Evolutionary conservation across 306 rosid species (phyloP), one percentile per base, ranked within the genome.

Genomic region (Neltuma alba): DNA sequence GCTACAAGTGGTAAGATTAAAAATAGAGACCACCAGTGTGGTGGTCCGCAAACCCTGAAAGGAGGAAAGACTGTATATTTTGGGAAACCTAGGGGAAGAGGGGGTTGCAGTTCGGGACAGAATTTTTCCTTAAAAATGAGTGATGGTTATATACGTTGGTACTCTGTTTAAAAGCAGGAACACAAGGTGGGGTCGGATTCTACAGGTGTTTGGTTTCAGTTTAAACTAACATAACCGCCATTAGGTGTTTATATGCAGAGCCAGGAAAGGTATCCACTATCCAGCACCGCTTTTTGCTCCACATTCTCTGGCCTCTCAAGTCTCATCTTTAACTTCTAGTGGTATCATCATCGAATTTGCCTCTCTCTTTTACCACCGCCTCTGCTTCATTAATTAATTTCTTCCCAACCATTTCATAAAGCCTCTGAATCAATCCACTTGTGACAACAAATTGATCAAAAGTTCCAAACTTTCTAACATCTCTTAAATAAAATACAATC

Each of bases 151-250:
- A n/a, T 66, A 63, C 5, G 48, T 23, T 31, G 33, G 28, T 58
- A 5, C 38, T 38, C 44, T 40, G 41, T 70, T 38, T 16, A 50
- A 70, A 70, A 40, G 37, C 65, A 38, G 41, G 55, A n/a, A 7
- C 72, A 20, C 41, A 11, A 20, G 15, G 80, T 83, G 77, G 83
- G 83, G 83, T 67, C 30, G 55, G 86, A 83, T 79, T 83, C 74
- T 36, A 74, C 68, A 45, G 61, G 47, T 83, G 86, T 74, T 37
- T 66, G 67, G 80, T 9, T 74, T 79, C 23, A n/a, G 58, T 55
- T 71, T 77, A 63, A 82, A 77, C 79, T 82, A 72, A 72, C 65
- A 41, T 62, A 42, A 71, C 72, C 42, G 72, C 83, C 77, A 61
- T 71, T 18, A 70, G 47, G 54, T 21, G 52, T 42, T 23, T 41